These are phyloP conservation scores for Aegilops bicornis DNA, from an alignment of 176 grass and related monocot species.

Conservation along the genomic window DNA sequence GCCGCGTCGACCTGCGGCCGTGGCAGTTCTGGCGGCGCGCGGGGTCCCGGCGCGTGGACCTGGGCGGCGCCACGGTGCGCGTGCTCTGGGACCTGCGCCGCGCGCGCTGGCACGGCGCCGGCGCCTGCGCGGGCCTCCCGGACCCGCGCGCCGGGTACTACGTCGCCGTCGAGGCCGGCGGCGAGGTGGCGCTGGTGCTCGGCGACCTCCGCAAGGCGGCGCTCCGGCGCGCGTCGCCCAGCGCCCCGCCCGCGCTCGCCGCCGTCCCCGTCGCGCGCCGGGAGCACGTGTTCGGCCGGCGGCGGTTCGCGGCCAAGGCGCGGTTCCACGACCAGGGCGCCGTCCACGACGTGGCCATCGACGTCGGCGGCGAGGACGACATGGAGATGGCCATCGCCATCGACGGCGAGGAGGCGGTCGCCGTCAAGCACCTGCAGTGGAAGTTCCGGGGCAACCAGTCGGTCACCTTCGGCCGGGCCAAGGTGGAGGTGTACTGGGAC, in stretches of 20 bases:
- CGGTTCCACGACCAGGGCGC: constrained; percentile 63
- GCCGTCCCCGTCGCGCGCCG: constrained; percentile 55
- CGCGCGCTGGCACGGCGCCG: constrained; percentile 58
- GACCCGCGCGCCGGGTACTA: constrained; percentile 69
- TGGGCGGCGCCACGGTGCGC: constrained; percentile 36
- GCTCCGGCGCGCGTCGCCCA: constrained; percentile 40
- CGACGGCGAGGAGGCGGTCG: constrained; percentile 63
- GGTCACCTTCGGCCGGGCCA: constrained; percentile 61
- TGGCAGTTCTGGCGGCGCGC: constrained; percentile 86
- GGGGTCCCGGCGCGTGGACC: constrained; percentile 49
- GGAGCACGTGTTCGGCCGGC: constrained; percentile 67
- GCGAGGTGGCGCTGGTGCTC: constrained; percentile 68
- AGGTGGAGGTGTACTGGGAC: constrained; percentile 91
- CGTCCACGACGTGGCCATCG: constrained; percentile 63
- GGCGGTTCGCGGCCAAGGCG: constrained; percentile 58
- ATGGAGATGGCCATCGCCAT: constrained; percentile 71
- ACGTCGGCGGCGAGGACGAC: constrained; percentile 42
- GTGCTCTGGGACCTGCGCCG: constrained; percentile 79
- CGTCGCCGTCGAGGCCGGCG: constrained; percentile 49
- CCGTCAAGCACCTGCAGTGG: constrained; percentile 93
- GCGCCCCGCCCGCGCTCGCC: constrained; percentile 27
- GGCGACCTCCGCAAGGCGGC: constrained; percentile 66
- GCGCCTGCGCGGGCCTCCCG: not conserved
- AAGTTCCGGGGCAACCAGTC: constrained; percentile 89
- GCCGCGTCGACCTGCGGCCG: constrained; percentile 65